Percentiles rank a stretch among this genome's conserved stretches.
Conservation (phyloP, 371 early-diverging fungal genomes). For the Synchytrium microbalum region DNA sequence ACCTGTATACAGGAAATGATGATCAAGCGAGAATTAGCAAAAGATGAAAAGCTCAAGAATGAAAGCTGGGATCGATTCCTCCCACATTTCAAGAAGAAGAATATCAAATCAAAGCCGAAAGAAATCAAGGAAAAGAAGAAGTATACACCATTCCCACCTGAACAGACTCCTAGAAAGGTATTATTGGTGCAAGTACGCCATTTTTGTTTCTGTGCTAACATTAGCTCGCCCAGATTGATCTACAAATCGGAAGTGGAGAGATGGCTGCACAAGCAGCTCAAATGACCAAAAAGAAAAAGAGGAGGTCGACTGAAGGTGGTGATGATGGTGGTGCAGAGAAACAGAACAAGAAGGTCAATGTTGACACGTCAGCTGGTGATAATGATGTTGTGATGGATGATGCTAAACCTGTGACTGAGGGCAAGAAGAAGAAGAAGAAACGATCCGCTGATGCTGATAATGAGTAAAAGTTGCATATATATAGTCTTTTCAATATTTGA, state of each 20-base stretch:
- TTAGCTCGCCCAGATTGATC: slow-evolving; percentile 53
- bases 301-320: neutral
- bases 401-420: neutral
- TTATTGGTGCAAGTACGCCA: neutral
- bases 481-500: no score
- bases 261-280: slow-evolving; percentile 69
- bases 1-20: slow-evolving; percentile 66
- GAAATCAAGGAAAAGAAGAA: slow-evolving; percentile 57
- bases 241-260: slow-evolving; percentile 91
- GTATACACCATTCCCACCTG: slow-evolving; percentile 84
- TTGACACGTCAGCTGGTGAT: slow-evolving; percentile 39
- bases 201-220: neutral
- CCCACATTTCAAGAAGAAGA: slow-evolving; percentile 95
- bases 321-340: slow-evolving; percentile 16
- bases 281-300: slow-evolving; percentile 23
- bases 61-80: slow-evolving; percentile 99
- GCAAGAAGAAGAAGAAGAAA: neutral
- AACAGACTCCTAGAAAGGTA: slow-evolving; percentile 72
- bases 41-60: slow-evolving; percentile 88
- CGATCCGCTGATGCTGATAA: neutral
- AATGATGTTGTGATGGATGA: slow-evolving; percentile 39
- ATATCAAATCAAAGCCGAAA: slow-evolving; percentile 50
- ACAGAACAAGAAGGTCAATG: neutral
- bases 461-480: no score
- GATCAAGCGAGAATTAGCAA: slow-evolving; percentile 96